Evolutionary conservation across 73 alveolate genomes (phyloP).

Genomic region (Breviolum minutum): DNA sequence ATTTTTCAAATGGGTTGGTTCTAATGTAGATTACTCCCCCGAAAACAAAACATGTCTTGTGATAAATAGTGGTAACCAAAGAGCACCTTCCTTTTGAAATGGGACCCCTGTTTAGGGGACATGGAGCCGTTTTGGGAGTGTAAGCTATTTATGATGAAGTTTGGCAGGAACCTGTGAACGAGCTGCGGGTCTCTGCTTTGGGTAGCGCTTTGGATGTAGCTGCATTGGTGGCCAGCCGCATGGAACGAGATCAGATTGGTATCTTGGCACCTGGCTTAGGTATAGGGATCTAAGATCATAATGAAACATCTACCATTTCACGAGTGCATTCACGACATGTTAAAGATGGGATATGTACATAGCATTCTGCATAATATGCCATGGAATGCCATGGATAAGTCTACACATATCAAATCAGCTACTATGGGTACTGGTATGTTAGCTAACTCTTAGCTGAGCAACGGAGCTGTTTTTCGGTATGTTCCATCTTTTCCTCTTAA

Average conservation of each 20-base stretch:
- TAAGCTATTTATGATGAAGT: background rate
- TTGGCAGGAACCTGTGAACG: slow-evolving; percentile 65
- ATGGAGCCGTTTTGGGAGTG: background rate
- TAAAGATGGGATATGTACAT: background rate
- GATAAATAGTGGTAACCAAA: background rate
- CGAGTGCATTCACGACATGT: background rate
- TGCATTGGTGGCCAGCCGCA: slow-evolving; percentile 53
- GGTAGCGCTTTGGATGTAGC: slow-evolving; percentile 59
- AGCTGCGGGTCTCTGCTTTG: slow-evolving; percentile 58
- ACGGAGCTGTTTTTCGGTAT: no score
- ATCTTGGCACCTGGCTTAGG: background rate
- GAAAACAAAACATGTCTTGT: background rate
- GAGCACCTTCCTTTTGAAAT: background rate
- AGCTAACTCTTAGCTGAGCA: no score
- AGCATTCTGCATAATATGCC: no score
- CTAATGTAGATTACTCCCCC: no score
- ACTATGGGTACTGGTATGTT: no score
- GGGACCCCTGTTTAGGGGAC: background rate
- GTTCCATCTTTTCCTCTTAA: no score
- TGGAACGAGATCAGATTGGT: slow-evolving; percentile 71
- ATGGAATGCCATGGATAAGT: no score
- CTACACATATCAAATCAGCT: no score
- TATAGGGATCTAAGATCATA: background rate
- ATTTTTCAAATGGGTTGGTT: no score
- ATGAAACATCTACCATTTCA: background rate